Evolutionary conservation across 257 asterid species (phyloP), one percentile per base, ranked within the genome.

Genomic region (Parsonsia alboflavescens): DNA sequence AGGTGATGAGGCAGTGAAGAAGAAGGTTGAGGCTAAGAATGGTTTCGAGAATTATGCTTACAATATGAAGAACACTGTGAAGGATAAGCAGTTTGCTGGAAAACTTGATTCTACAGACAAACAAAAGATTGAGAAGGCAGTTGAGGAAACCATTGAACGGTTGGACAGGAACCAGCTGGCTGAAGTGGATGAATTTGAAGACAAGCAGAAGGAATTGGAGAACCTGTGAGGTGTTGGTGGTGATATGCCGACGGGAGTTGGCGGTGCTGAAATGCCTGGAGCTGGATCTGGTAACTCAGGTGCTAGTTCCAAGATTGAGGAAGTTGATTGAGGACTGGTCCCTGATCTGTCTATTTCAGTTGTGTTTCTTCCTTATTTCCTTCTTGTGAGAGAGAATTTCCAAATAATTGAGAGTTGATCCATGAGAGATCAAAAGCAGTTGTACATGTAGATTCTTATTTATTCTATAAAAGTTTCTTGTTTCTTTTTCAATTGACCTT

Each of bases 171-270:
- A 88, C 46, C 93, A 86, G 78, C 41, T 88, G 81, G 89, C 89
- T 49, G 93, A 88, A 66, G 93, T 86, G 46, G 88, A 88, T 78
- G 89, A 88, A 63, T 71, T 86, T 73, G 90, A 88, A 68, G 93
- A 86, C 21, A 88, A 84, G 63, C 71, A 84, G 86, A 88, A 88
- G 80, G 92, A 82, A 67, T 78, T 88, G 80, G 89, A 86, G 81
- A 81, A 44, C 13, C 36, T 88, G 62, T 81, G 90, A 80, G 86
- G 88, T 15, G 82, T 80, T 6, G 85, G 76, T 0, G 88, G 87
- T 36, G 87, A 80, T 24, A 80, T 56, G 53, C 87, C 87, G 30
- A 86, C 75, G 85, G 87, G 85, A 33, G 39, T 3, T 3, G 82
- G 85, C 7, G 84, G 58, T 17, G 77, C 82, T 28, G 83, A 57